Conservation (phyloP, 2,329 filamentous ascomycete genomes). For the Dactylonectria macrodidyma region DNA sequence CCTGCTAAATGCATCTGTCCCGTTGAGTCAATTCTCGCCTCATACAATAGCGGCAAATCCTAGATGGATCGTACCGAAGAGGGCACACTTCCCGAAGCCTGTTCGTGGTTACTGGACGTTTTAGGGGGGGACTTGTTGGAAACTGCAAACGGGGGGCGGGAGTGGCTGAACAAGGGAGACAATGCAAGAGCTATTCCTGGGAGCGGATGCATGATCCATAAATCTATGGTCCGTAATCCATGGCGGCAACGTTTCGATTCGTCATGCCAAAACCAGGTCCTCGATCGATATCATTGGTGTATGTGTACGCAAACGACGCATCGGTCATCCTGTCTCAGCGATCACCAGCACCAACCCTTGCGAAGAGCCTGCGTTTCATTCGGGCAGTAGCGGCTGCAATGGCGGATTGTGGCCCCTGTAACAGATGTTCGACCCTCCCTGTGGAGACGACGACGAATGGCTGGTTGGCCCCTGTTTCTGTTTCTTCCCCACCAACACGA, state of each 20-base stretch:
- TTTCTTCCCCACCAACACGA: background rate
- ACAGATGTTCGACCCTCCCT: background rate
- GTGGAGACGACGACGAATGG: slow-evolving; percentile 1
- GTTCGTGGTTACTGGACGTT: too few relatives aligned
- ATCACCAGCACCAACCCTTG: background rate
- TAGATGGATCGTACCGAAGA: background rate
- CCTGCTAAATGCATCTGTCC: background rate
- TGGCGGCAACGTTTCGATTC: too few relatives aligned
- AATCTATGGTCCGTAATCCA: too few relatives aligned
- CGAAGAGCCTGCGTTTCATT: background rate
- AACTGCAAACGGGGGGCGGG: too few relatives aligned
- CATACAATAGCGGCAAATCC: background rate
- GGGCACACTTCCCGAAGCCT: background rate
- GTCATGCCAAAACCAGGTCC: too few relatives aligned
- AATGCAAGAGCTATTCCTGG: too few relatives aligned
- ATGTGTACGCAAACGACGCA: too few relatives aligned
- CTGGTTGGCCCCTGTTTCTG: background rate
- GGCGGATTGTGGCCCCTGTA: background rate
- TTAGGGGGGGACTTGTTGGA: too few relatives aligned
- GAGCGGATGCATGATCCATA: too few relatives aligned
- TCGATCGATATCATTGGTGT: too few relatives aligned
- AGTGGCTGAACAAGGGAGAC: too few relatives aligned
- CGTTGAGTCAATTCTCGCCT: background rate
- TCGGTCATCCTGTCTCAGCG: too few relatives aligned
- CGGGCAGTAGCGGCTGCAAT: background rate